These are phyloP conservation scores for Lactarius pseudohatsudake DNA, from an alignment of 768 basidiomycete genomes.

Conservation along the genomic window DNA sequence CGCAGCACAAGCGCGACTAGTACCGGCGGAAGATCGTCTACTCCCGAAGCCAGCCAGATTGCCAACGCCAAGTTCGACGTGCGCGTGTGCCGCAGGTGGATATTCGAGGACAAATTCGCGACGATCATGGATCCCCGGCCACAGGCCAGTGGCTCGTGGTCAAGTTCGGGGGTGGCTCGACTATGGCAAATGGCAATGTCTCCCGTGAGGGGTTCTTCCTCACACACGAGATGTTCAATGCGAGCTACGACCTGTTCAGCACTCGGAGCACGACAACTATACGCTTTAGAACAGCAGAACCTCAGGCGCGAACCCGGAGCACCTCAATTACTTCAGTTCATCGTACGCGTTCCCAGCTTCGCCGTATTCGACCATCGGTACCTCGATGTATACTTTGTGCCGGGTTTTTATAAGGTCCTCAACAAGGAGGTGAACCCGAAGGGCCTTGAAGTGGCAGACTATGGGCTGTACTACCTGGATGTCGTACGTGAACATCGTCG, in stretches of 20 bases:
- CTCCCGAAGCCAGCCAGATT: too few species aligned
- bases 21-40: too few species aligned
- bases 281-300: slow-evolving; percentile 56
- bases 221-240: slow-evolving; percentile 81
- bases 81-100: too few species aligned
- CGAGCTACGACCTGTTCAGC: slow-evolving; percentile 79
- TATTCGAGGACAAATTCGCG: too few species aligned
- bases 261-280: slow-evolving; percentile 76
- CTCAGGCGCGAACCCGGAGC: slow-evolving; percentile 73
- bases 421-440: slow-evolving; percentile 55
- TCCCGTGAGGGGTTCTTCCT: slow-evolving; percentile 87
- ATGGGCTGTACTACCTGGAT: slow-evolving; percentile 69
- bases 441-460: slow-evolving; percentile 70
- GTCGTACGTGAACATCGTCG: slow-evolving; percentile 28
- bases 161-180: too few species aligned
- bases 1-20: too few species aligned
- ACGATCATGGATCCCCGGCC: too few species aligned
- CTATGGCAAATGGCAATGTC: slow-evolving; percentile 46
- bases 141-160: too few species aligned
- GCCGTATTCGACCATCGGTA: slow-evolving; percentile 78
- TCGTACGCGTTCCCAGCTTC: slow-evolving; percentile 69
- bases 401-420: slow-evolving; percentile 77
- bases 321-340: slow-evolving; percentile 79
- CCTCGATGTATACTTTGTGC: slow-evolving; percentile 45
- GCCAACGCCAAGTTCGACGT: too few species aligned